A percentile compares a stretch with the other conserved stretches of the same genome.
These are phyloP conservation scores for Pythium phragmitis DNA, from an alignment of 352 stramenopile species.

Conservation along the genomic window DNA sequence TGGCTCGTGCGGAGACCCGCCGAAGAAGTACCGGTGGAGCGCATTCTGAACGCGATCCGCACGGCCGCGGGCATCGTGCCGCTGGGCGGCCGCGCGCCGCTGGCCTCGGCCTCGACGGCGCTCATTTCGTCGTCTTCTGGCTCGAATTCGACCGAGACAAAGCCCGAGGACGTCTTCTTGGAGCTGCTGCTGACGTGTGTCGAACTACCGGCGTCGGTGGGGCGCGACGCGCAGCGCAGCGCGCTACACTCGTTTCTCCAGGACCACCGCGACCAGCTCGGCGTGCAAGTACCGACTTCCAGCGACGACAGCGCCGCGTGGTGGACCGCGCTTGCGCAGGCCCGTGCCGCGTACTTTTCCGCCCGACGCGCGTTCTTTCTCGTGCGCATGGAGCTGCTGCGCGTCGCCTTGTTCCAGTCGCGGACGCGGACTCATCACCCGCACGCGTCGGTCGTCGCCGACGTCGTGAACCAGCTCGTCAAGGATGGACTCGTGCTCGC, in stretches of 20 bases:
- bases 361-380: constrained; percentile 47
- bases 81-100: constrained; percentile 38
- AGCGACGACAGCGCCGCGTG: constrained; percentile 24
- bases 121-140: constrained; percentile 8
- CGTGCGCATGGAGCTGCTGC: constrained; percentile 59
- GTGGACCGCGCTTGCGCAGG: constrained; percentile 25
- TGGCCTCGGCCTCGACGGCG: constrained; percentile 23
- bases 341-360: constrained; percentile 39
- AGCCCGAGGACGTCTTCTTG: constrained; percentile 19
- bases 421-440: constrained; percentile 24
- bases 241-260: constrained; percentile 17
- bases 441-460: constrained; percentile 32
- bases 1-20: constrained; percentile 41
- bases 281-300: neutral
- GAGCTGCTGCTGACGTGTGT: constrained; percentile 25
- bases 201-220: constrained; percentile 21
- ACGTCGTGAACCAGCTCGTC: constrained; percentile 46
- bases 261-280: neutral
- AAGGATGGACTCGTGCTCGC: constrained; percentile 57
- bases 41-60: constrained; percentile 39
- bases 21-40: constrained; percentile 34
- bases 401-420: constrained; percentile 32
- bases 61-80: constrained; percentile 52
- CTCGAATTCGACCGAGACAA: neutral
- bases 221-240: constrained; percentile 13